A percentile compares a stretch with the other conserved stretches of the same genome.
These are phyloP conservation scores for Candida caryicola DNA, from an alignment of 805 yeast genomes.

Conservation along the genomic window DNA sequence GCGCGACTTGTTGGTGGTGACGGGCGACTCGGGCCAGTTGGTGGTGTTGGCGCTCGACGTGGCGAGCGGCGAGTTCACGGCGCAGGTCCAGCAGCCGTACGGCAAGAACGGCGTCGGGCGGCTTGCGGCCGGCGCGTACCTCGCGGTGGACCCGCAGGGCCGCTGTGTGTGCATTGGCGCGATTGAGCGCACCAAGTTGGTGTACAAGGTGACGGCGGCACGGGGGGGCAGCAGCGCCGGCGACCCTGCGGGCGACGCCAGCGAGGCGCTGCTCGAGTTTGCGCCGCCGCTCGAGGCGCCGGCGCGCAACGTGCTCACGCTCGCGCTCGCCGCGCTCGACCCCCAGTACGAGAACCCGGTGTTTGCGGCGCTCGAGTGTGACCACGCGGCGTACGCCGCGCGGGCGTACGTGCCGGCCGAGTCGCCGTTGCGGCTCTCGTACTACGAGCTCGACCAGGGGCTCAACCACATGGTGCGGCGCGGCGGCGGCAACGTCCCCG, in stretches of 20 bases:
- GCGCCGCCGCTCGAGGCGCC: conserved; percentile 76
- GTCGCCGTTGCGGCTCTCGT: conserved; percentile 42
- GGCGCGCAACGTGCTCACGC: conserved; percentile 48
- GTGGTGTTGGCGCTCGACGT: conserved; percentile 48
- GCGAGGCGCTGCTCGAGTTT: too few species aligned
- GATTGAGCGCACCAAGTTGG: conserved; percentile 69
- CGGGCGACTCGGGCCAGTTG: conserved; percentile 79
- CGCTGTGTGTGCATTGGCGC: conserved; percentile 71
- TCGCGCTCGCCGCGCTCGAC: conserved; percentile 59
- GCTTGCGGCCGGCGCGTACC: conserved; percentile 68
- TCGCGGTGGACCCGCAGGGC: conserved; percentile 67
- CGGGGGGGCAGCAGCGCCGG: conserved; percentile 38
- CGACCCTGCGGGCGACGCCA: too few species aligned
- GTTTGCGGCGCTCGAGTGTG: conserved; percentile 77
- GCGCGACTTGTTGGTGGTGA: conserved; percentile 58
- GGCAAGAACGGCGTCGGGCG: conserved; percentile 75
- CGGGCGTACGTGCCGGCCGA: conserved; percentile 9
- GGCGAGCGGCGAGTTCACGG: conserved; percentile 38
- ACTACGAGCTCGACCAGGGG: conserved; percentile 84
- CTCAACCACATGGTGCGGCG: conserved; percentile 64
- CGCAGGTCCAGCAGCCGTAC: conserved; percentile 60
- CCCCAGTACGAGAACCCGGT: conserved; percentile 79
- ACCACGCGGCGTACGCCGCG: conserved; percentile 34
- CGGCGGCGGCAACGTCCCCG: conserved; percentile 15
- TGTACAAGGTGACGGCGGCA: conserved; percentile 57